Base-by-base conservation (phyloP, 257 asterid genomes). In the Lycium ferocissimum region DNA sequence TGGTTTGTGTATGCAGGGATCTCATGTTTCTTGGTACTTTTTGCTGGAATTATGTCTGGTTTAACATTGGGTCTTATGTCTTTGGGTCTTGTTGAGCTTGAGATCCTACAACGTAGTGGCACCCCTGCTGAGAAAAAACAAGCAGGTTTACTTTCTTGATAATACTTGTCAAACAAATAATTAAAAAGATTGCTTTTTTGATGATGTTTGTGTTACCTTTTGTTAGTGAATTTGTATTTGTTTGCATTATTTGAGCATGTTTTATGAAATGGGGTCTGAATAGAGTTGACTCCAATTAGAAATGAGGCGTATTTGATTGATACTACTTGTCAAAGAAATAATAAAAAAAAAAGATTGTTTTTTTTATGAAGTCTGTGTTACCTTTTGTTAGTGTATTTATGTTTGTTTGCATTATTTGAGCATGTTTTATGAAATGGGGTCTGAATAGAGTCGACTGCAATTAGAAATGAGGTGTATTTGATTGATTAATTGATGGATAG, bases 21-120 rank as follows among this genome's bases (percentile, higher is more conserved):
- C 83, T 96, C 98, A 18, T 93, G 98, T 85, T 14, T 93, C 13
- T 79, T 96, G 83, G 99, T 96, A 22, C 82, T 96, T 5, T 96
- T 96, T 75, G 99, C 98, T 7, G 99, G 99, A 40, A 93, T 92
- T 58, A 96, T 96, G 99, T 96, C 98, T 13, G 99, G 99, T 56
- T 89, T 96, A 38, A 96, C 99, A 10, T 66, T 96, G 84, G 99
- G 99, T 2, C 93, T 96, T 84, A 93, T 96, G 99, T 96, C 98
- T 5, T 82, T 96, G 81, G 95, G 98, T 84, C 96, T 93, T 63
- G 99, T 96, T 84, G 98, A 94, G 86, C 98, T 94, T 61, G 99
- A 96, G 92, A 96, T 96, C 90, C 94, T 96, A 47, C 94, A 94
- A 94, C 94, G 95, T 13, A 96, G 99, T 85, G 98, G 98, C 65